Percentiles rank a stretch among this genome's conserved stretches.
These are phyloP conservation scores for Chaetomium cochliodes DNA, from an alignment of 495 filamentous ascomycete genomes.

Conservation along the genomic window DNA sequence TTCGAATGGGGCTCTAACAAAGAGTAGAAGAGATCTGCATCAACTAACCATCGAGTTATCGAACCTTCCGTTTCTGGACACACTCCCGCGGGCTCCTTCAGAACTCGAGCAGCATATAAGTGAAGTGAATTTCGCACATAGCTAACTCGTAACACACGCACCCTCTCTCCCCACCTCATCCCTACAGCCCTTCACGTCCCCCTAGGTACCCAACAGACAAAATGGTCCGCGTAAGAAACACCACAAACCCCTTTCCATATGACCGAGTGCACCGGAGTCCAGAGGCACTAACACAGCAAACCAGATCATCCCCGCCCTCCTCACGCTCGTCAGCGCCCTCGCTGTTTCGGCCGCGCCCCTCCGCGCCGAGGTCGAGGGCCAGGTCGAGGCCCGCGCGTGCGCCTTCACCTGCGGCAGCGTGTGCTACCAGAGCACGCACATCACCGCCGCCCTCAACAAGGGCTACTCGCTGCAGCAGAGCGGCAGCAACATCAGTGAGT, in stretches of 20 bases:
- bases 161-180: not conserved
- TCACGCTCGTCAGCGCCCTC: slow-evolving; percentile 32
- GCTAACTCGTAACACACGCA: not conserved
- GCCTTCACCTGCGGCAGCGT: slow-evolving; percentile 40
- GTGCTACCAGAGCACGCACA: slow-evolving; percentile 41
- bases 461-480: slow-evolving; percentile 50
- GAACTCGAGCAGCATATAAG: not conserved
- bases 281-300: not conserved
- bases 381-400: slow-evolving; percentile 32
- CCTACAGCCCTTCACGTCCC: not conserved
- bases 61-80: slow-evolving; percentile 14
- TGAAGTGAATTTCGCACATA: not conserved
- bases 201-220: slow-evolving; percentile 10
- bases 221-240: slow-evolving; percentile 20
- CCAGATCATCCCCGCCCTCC: slow-evolving; percentile 36
- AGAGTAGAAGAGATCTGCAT: slow-evolving; percentile 3
- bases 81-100: not conserved
- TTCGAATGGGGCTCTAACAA: not conserved
- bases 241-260: not conserved
- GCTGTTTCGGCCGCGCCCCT: slow-evolving; percentile 37
- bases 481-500: slow-evolving; percentile 49
- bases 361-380: slow-evolving; percentile 15
- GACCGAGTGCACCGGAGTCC: not conserved
- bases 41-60: not conserved
- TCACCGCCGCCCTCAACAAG: slow-evolving; percentile 50